phyloP scores from a whole-genome alignment of 257 asterid species.

The Echites panduratus region DNA sequence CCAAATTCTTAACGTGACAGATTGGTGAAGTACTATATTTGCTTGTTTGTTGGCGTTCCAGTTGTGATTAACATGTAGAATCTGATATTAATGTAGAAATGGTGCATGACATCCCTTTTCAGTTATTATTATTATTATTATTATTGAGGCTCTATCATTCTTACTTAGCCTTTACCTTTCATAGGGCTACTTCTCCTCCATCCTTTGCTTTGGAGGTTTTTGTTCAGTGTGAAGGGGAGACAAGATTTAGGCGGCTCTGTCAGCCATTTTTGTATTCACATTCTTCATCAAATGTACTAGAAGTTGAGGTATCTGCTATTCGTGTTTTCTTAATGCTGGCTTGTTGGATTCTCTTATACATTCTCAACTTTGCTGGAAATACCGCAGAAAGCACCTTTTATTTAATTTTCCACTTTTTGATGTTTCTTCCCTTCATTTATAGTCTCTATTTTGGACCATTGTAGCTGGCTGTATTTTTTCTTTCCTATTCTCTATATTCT shows the following conservation, averaged over 20 bases:
- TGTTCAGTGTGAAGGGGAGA: constrained; percentile 90
- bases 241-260: constrained; percentile 89
- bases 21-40: neutral
- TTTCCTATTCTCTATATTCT: neutral
- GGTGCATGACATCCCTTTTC: neutral
- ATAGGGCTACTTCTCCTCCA: constrained; percentile 92
- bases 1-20: neutral
- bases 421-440: neutral
- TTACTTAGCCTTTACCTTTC: constrained; percentile 21
- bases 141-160: constrained; percentile 4
- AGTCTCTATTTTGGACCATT: neutral
- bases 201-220: constrained; percentile 86
- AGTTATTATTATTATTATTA: neutral
- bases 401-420: neutral
- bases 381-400: neutral
- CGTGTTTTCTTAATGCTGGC: neutral
- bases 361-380: neutral
- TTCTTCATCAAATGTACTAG: constrained; percentile 91
- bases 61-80: neutral
- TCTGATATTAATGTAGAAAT: neutral
- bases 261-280: constrained; percentile 88
- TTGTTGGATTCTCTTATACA: neutral
- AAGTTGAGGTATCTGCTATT: constrained; percentile 65
- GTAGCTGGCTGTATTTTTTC: neutral
- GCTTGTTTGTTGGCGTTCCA: neutral